Base-by-base conservation (phyloP, 768 basidiomycete species). In the Russula compacta region DNA sequence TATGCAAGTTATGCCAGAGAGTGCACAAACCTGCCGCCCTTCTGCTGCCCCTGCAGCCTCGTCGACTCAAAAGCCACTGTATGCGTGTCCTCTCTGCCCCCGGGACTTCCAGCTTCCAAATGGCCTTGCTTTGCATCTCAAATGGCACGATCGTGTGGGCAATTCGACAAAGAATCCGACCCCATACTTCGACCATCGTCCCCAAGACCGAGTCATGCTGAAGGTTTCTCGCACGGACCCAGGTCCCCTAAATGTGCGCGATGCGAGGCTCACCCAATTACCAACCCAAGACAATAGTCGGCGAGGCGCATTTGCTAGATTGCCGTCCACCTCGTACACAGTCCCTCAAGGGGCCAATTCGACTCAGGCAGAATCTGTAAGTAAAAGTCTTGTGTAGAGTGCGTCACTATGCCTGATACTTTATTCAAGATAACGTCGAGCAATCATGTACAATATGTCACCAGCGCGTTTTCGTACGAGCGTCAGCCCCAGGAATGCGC, bases 111-210 rank as follows among this genome's bases (percentile, higher is more conserved):
- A 59, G 44, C 54, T 66, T 36, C 63, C 64, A 11, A 66, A 66
- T 17, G 64, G 64, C 2, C 64, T 66, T 33, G 62, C 64, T 14
- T 59, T 66, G 54, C 64, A 66, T 21, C 53, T 66, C 24, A 64
- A 64, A 47, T 66, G 64, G 64, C 64, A 66, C 54, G 61, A 65
- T 39, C 64, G 64, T n/a, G 48, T 54, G 17, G 56, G 39, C 1
- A 29, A 12, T 29, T 44, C 40, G 21, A 36, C n/a, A 12, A 36
- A n/a, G 21, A 48, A 58, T 17, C 21, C 19, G n/a, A 33, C 39
- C 12, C 6, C 36, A 2, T 55, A 17, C 43, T 14, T 29, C 21
- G 21, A 12, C 47, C 40, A 21, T 21, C 43, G 24, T 32, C 40
- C 33, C 7, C 29, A 33, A 19, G 12, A 44, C 17, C 54, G 43